phyloP scores from a whole-genome alignment of 169 alveolate genomes.

The Plasmodium gaboni region DNA sequence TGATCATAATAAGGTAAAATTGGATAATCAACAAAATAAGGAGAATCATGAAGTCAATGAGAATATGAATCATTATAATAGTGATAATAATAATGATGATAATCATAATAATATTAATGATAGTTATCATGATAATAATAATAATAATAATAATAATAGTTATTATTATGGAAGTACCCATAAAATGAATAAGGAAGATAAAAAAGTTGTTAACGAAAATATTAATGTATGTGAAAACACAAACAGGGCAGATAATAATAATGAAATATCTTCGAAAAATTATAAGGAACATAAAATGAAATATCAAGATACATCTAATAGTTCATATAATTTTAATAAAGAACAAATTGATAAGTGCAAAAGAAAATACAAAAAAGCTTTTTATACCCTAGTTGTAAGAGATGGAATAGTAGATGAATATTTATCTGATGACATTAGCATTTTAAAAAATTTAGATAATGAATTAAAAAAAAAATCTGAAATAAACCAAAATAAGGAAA shows the following conservation, averaged over 20 bases:
- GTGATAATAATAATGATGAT: too few relatives aligned
- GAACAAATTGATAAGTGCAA: slow-evolving; percentile 10
- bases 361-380: slow-evolving; percentile 19
- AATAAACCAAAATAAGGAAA: not conserved
- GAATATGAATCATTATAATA: too few relatives aligned
- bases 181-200: not conserved
- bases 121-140: too few relatives aligned
- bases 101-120: too few relatives aligned
- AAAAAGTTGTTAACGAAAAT: not conserved
- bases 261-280: not conserved
- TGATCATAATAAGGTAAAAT: too few relatives aligned
- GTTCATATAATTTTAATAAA: not conserved
- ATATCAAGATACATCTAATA: not conserved
- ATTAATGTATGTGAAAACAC: not conserved
- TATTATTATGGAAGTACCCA: too few relatives aligned
- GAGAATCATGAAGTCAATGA: too few relatives aligned
- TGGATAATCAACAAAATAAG: too few relatives aligned
- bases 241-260: not conserved
- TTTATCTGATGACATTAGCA: slow-evolving; percentile 54
- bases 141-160: too few relatives aligned
- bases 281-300: not conserved
- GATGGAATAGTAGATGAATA: slow-evolving; percentile 70
- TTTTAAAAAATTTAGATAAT: slow-evolving; percentile 34
- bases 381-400: slow-evolving; percentile 60
- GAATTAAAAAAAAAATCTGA: slow-evolving; percentile 21